A percentile compares a stretch with the other conserved stretches of the same genome.
phyloP scores from a whole-genome alignment of 108 stramenopile genomes.

The Nannochloropsis granulata region DNA sequence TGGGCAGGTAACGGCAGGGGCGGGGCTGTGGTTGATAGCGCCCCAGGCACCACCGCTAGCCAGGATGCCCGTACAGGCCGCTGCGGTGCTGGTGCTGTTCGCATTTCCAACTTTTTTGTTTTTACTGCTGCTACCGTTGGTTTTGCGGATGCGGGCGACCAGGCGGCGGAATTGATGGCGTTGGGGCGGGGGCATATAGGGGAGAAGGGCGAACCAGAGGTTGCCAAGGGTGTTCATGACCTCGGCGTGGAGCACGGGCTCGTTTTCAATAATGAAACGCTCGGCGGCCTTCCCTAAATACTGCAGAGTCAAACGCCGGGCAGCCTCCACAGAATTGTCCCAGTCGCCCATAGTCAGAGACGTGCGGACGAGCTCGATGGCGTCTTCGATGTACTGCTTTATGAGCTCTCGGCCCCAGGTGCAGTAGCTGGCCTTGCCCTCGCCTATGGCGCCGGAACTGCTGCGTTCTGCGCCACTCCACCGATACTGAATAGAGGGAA shows the following conservation, averaged over 20 bases:
- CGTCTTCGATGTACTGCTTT: not conserved
- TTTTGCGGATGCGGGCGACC: not conserved
- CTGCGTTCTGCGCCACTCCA: not conserved
- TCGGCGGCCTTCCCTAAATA: not conserved
- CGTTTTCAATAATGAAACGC: not conserved
- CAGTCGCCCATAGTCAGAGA: not conserved
- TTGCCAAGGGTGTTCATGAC: not conserved
- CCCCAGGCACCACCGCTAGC: not conserved
- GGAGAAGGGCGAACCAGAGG: not conserved
- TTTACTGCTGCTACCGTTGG: not conserved
- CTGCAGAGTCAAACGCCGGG: not conserved
- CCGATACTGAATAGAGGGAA: not conserved
- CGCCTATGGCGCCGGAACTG: not conserved
- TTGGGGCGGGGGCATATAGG: not conserved
- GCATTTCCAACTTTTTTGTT: not conserved
- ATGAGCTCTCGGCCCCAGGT: not conserved
- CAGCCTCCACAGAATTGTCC: not conserved
- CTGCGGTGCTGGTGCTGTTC: not conserved
- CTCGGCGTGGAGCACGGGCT: not conserved
- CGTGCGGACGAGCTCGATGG: not conserved
- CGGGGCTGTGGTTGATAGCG: not conserved
- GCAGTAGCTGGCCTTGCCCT: not conserved
- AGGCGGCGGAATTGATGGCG: not conserved
- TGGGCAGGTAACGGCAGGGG: not conserved
- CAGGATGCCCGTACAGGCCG: not conserved